Percentiles rank a stretch among this genome's conserved stretches.
These are phyloP conservation scores for Panellus pusillus DNA, from an alignment of 768 basidiomycete species.

Conservation along the genomic window DNA sequence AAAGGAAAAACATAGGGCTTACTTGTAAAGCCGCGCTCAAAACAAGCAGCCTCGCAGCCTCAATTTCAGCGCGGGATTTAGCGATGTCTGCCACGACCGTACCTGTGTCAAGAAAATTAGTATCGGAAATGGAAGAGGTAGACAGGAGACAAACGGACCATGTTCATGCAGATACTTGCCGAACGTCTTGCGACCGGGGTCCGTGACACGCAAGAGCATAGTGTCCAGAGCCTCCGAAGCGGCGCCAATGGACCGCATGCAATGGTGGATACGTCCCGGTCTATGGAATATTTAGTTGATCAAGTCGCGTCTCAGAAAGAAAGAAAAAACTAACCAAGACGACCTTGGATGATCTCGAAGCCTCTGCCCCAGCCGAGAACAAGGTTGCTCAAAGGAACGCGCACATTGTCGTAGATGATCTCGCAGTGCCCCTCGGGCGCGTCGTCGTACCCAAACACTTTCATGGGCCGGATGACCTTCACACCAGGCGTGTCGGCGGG, in stretches of 20 bases:
- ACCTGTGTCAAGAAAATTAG: conserved; percentile 40
- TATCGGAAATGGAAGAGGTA: background rate
- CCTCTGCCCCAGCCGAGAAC: conserved; percentile 93
- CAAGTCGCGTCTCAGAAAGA: background rate
- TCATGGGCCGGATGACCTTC: conserved; percentile 88
- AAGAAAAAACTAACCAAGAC: conserved; percentile 64
- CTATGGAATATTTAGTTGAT: conserved; percentile 36
- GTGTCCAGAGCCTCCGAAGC: conserved; percentile 84
- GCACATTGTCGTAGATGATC: conserved; percentile 91
- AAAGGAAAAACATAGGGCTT: conserved; percentile 10
- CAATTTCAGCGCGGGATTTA: conserved; percentile 90
- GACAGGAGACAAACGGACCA: conserved; percentile 45
- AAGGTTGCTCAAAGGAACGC: conserved; percentile 80
- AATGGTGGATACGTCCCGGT: conserved; percentile 95
- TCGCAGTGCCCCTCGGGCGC: conserved; percentile 98
- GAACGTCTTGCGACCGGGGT: conserved; percentile 88
- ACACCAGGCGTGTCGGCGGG: conserved; percentile 86
- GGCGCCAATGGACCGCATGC: conserved; percentile 95
- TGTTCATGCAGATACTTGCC: conserved; percentile 91
- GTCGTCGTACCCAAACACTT: conserved; percentile 92
- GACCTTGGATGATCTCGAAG: conserved; percentile 97
- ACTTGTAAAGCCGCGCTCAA: conserved; percentile 88
- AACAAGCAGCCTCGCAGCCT: conserved; percentile 83
- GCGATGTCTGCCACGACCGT: conserved; percentile 92
- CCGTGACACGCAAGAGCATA: conserved; percentile 91